Base-by-base conservation (phyloP, 805 yeast genomes). In the Saturnispora halmiae region DNA sequence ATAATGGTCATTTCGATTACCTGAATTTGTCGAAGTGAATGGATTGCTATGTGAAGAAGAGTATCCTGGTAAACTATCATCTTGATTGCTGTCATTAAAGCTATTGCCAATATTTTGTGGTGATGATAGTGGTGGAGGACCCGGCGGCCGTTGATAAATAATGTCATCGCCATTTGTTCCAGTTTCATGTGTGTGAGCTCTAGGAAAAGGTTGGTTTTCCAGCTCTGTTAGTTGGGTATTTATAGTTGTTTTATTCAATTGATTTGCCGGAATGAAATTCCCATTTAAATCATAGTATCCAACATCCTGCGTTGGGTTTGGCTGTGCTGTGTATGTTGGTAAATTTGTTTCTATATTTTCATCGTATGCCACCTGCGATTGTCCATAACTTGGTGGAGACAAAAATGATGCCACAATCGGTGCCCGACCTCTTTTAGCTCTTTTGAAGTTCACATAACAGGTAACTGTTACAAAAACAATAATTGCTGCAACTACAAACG, bases 251-350 rank as follows among this genome's bases (percentile, higher is more conserved):
- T 6, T 22, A 22, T 22, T 22, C 6, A 10, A 7, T 22, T 22
- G 31, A 28, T 14, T 14, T 6, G 31, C 25, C 16, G 59, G 70
- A 29, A 60, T 50, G 48, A 71, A 72, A 40, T 56, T 65, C 28
- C 86, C 95, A 26, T 67, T 57, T 27, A 61, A 63, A 55, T 83
- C 92, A 51, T 82, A 84, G 56, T 72, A 79, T 0, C 94, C 95
- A 55, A 82, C 73, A 55, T 87, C 95, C 36, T 59, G 63, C 35
- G 72, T 67, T 22, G 78, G 84, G 46, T 77, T 78, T 0, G 87
- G 77, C 13, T 66, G 60, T 10, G 65, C 82, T 0, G 86, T 73
- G 48, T 82, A 82, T 2, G 79, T 69, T 0, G 94, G 94, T 1
- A 81, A 84, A 27, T 32, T 37, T 2, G 50, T 43, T 9, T 26